phyloP scores from a whole-genome alignment of 148 eudicot species.

The Rhododendron ovatum region DNA sequence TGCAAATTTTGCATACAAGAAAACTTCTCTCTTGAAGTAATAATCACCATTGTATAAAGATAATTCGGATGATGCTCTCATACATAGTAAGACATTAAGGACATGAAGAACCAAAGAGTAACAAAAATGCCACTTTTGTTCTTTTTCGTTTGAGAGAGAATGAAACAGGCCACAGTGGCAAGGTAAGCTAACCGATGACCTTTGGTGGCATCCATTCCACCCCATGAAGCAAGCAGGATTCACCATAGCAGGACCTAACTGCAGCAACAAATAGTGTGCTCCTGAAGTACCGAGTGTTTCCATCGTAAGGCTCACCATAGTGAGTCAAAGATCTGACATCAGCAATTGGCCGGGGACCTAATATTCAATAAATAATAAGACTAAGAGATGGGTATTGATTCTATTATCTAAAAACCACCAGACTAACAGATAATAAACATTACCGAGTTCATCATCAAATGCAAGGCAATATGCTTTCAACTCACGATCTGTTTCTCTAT shows the following conservation, averaged over 20 bases:
- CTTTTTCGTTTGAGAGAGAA: neutral
- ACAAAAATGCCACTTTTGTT: neutral
- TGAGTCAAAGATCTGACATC: slow-evolving; percentile 91
- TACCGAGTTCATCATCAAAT: slow-evolving; percentile 94
- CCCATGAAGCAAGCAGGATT: slow-evolving; percentile 96
- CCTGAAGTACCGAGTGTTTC: slow-evolving; percentile 94
- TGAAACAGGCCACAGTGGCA: slow-evolving; percentile 2
- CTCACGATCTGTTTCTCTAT: slow-evolving; percentile 96
- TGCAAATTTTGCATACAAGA: neutral
- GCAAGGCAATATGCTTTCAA: slow-evolving; percentile 98
- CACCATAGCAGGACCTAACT: slow-evolving; percentile 90
- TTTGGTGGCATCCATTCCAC: slow-evolving; percentile 99
- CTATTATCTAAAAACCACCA: neutral
- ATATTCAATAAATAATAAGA: slow-evolving; percentile 14
- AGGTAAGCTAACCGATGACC: slow-evolving; percentile 33
- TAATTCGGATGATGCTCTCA: neutral
- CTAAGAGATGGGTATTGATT: neutral
- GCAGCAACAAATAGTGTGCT: slow-evolving; percentile 98
- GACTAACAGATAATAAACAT: slow-evolving; percentile 10
- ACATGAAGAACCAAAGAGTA: neutral
- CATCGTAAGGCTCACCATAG: slow-evolving; percentile 98
- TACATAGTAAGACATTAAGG: neutral
- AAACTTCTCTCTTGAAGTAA: neutral
- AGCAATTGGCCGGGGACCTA: slow-evolving; percentile 80
- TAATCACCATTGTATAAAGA: neutral